Percentiles rank a stretch among this genome's conserved stretches.
These are phyloP conservation scores for Plantago coronopus DNA, from an alignment of 305 asterid genomes.

Conservation along the genomic window DNA sequence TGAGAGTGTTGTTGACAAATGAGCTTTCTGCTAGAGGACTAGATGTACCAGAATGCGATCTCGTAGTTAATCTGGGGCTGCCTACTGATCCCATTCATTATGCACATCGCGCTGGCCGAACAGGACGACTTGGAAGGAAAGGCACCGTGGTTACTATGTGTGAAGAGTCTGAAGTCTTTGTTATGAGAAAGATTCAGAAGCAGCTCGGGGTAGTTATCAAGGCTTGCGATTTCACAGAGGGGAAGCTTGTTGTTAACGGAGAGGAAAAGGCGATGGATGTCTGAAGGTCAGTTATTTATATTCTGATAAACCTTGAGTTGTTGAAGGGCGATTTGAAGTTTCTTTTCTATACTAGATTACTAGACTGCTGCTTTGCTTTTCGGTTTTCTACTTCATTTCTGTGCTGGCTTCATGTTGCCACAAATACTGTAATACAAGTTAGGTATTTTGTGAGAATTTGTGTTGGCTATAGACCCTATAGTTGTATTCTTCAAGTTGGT, in stretches of 20 bases:
- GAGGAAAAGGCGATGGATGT: slow-evolving; percentile 38
- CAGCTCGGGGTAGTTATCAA: slow-evolving; percentile 69
- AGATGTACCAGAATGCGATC: slow-evolving; percentile 90
- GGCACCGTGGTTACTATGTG: slow-evolving; percentile 85
- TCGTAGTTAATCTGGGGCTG: slow-evolving; percentile 81
- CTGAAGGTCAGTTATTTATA: slow-evolving; percentile 10
- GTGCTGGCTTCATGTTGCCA: too few species aligned
- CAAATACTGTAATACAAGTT: too few species aligned
- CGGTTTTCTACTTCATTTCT: not conserved
- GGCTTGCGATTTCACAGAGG: slow-evolving; percentile 74
- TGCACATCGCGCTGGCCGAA: slow-evolving; percentile 94
- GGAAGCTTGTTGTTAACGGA: slow-evolving; percentile 52
- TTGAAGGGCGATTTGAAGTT: slow-evolving; percentile 11
- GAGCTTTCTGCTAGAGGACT: slow-evolving; percentile 96
- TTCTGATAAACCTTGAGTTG: slow-evolving; percentile 7
- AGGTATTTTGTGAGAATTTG: not conserved
- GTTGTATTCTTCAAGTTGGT: too few species aligned
- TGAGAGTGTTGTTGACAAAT: slow-evolving; percentile 73
- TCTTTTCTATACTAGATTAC: not conserved
- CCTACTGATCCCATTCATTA: slow-evolving; percentile 89
- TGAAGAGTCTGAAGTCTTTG: slow-evolving; percentile 81
- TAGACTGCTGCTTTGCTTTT: not conserved
- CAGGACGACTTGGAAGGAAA: slow-evolving; percentile 85
- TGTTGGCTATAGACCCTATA: too few species aligned
- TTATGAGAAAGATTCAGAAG: slow-evolving; percentile 74